Conservation (phyloP, 148 eudicot genomes). For the Rhododendron simsii region DNA sequence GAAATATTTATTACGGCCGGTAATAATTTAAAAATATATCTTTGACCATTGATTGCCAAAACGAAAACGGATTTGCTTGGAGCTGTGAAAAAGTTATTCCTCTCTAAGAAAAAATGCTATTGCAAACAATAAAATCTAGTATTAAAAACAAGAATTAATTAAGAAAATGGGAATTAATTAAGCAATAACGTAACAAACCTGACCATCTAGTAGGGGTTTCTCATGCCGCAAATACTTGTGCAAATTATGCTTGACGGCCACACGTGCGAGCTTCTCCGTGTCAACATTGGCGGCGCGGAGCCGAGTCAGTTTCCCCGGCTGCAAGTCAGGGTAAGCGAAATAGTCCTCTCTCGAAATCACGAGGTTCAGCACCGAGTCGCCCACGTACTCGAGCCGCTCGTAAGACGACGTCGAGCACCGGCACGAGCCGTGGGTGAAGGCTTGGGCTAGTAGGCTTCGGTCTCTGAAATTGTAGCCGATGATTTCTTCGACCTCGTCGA, state of each 20-base stretch:
- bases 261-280: slow-evolving; percentile 52
- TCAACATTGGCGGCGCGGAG: slow-evolving; percentile 51
- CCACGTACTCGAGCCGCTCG: slow-evolving; percentile 48
- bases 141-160: not conserved
- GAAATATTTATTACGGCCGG: no score
- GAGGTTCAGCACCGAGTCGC: slow-evolving; percentile 43
- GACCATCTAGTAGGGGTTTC: slow-evolving; percentile 20
- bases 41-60: no score
- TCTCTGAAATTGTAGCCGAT: slow-evolving; percentile 36
- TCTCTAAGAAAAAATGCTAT: no score
- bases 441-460: slow-evolving; percentile 27
- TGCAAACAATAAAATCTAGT: not conserved
- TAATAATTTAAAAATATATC: no score
- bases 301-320: slow-evolving; percentile 32
- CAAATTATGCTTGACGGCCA: slow-evolving; percentile 29
- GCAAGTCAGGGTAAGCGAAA: slow-evolving; percentile 25
- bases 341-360: slow-evolving; percentile 30
- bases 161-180: not conserved
- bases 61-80: no score
- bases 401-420: slow-evolving; percentile 9
- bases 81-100: no score
- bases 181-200: slow-evolving; percentile 14
- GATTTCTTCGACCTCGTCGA: slow-evolving; percentile 17
- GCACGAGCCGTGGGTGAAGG: slow-evolving; percentile 38
- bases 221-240: slow-evolving; percentile 32